Conservation (phyloP, 164 flowering plant species). For the Taxillus chinensis region DNA sequence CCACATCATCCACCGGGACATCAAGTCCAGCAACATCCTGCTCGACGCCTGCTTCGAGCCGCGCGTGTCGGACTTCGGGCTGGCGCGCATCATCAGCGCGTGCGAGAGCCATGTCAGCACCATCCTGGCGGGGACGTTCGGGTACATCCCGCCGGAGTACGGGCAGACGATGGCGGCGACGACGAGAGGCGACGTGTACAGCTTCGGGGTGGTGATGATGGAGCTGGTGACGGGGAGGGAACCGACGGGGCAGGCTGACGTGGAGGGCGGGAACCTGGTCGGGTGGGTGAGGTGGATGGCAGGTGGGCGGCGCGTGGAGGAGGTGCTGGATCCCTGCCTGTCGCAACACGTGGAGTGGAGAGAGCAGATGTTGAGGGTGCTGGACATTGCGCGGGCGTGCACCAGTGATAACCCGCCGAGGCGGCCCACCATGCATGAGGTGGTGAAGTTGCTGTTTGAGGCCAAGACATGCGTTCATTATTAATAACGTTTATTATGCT, state of each 20-base stretch:
- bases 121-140: slow-evolving; percentile 54
- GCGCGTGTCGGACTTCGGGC: slow-evolving; percentile 58
- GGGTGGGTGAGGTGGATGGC: slow-evolving; percentile 61
- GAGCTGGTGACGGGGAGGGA: slow-evolving; percentile 54
- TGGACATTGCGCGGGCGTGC: slow-evolving; percentile 36
- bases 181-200: slow-evolving; percentile 50
- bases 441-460: slow-evolving; percentile 41
- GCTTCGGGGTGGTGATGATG: slow-evolving; percentile 59
- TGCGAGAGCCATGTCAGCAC: slow-evolving; percentile 64
- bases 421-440: slow-evolving; percentile 53
- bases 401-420: slow-evolving; percentile 44
- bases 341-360: slow-evolving; percentile 14
- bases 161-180: slow-evolving; percentile 55
- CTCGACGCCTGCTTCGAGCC: slow-evolving; percentile 41
- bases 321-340: slow-evolving; percentile 34
- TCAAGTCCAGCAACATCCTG: slow-evolving; percentile 58
- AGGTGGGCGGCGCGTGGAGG: slow-evolving; percentile 23
- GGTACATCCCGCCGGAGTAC: slow-evolving; percentile 65
- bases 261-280: slow-evolving; percentile 63
- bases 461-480: not conserved
- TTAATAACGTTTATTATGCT: no score
- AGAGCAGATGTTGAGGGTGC: slow-evolving; percentile 44
- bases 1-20: slow-evolving; percentile 64
- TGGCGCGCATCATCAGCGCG: slow-evolving; percentile 60
- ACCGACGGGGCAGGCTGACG: slow-evolving; percentile 52